phyloP scores from a whole-genome alignment of 2,329 filamentous ascomycete genomes.

The Colletotrichum truncatum region DNA sequence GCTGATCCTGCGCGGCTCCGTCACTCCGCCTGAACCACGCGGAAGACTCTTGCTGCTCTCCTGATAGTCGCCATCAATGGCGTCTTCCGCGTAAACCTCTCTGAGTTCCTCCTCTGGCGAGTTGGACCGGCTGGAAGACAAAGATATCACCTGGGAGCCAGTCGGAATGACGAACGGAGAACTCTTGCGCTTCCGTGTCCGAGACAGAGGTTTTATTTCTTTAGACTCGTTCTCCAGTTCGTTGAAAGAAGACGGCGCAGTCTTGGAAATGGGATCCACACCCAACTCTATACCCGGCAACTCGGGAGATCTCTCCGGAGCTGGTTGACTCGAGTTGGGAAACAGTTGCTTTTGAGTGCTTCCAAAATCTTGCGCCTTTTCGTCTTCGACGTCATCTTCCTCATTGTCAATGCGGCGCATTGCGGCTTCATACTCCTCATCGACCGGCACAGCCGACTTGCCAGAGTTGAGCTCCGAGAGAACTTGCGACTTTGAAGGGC shows the following conservation, averaged over 20 bases:
- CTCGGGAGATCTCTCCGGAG: constrained; percentile 31
- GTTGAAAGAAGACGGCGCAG: constrained; percentile 3
- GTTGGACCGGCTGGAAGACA: constrained; percentile 37
- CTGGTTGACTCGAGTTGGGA: constrained; percentile 44
- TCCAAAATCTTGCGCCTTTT: constrained; percentile 15
- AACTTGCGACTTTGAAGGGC: constrained; percentile 39
- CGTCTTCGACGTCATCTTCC: constrained; percentile 34
- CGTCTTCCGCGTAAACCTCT: constrained; percentile 49
- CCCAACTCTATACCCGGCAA: constrained; percentile 28
- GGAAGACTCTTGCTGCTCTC: constrained; percentile 30
- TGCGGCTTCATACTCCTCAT: constrained; percentile 53
- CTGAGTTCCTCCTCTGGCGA: constrained; percentile 30
- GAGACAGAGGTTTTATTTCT: not conserved
- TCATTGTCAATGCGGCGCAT: constrained; percentile 53
- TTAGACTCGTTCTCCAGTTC: not conserved
- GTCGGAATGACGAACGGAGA: constrained; percentile 38
- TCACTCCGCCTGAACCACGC: constrained; percentile 31
- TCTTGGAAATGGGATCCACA: constrained; percentile 29
- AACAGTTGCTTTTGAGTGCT: constrained; percentile 37
- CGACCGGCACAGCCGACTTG: constrained; percentile 36
- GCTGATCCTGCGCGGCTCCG: constrained; percentile 10
- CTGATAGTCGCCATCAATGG: constrained; percentile 46
- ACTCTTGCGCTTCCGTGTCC: not conserved
- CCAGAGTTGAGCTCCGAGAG: constrained; percentile 37
- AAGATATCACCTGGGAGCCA: constrained; percentile 42